These are phyloP conservation scores for Capsicum chinense DNA, from an alignment of 257 asterid species.

Conservation along the genomic window DNA sequence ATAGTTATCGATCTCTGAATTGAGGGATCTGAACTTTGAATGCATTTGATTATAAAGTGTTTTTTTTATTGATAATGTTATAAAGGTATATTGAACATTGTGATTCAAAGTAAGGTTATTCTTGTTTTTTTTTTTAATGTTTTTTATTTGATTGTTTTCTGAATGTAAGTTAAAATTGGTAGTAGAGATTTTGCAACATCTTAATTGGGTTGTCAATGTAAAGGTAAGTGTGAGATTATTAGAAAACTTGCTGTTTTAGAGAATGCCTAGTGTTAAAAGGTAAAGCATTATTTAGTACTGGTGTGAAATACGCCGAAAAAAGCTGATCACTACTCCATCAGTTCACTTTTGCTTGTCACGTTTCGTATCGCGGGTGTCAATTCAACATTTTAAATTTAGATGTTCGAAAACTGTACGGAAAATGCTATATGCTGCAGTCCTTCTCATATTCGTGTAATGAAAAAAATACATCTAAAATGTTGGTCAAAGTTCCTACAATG, in stretches of 20 bases:
- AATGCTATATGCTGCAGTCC: too few relatives aligned
- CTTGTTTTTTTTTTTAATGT: neutral
- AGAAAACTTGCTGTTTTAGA: neutral
- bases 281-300: neutral
- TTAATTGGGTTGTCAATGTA: neutral
- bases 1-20: neutral
- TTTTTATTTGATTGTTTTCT: neutral
- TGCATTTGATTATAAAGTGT: too few relatives aligned
- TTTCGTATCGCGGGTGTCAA: too few relatives aligned
- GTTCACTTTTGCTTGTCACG: too few relatives aligned
- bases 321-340: too few relatives aligned
- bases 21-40: slow-evolving; percentile 18
- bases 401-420: too few relatives aligned
- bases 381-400: too few relatives aligned
- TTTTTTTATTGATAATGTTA: neutral
- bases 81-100: neutral
- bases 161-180: neutral
- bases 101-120: neutral
- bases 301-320: neutral
- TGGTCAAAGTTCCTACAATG: too few relatives aligned
- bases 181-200: neutral
- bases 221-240: neutral
- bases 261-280: neutral
- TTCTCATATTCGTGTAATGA: too few relatives aligned
- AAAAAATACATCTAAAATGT: too few relatives aligned